Evolutionary conservation across 345 rosid species (phyloP).

Genomic region (Hibiscus syriacus): DNA sequence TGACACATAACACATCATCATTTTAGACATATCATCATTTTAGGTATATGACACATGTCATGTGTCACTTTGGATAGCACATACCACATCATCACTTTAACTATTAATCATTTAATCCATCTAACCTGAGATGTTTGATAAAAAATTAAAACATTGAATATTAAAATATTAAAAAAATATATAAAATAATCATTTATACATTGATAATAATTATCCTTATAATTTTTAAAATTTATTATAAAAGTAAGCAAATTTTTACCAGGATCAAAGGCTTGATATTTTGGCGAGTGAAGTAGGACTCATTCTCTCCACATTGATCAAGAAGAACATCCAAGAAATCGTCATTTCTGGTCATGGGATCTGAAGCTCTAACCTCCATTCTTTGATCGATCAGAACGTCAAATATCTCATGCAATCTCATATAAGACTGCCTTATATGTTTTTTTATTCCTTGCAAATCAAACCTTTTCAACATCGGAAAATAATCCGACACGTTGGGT

Average conservation of each 20-base stretch:
- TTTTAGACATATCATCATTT: too few relatives aligned
- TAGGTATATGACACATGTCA: too few relatives aligned
- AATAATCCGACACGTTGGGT: constrained; percentile 33
- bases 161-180: too few relatives aligned
- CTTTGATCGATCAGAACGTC: constrained; percentile 28
- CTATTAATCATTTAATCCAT: too few relatives aligned
- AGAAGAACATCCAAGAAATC: constrained; percentile 40
- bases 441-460: constrained; percentile 32
- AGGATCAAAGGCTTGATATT: constrained; percentile 29
- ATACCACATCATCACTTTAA: too few relatives aligned
- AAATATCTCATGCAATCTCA: constrained; percentile 21
- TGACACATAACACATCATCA: too few relatives aligned
- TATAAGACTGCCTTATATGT: constrained; percentile 15
- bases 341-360: not conserved
- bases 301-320: constrained; percentile 19
- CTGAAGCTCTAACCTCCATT: constrained; percentile 11
- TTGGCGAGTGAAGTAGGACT: constrained; percentile 13
- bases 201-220: too few relatives aligned
- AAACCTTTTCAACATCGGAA: constrained; percentile 23
- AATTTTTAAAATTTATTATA: too few relatives aligned
- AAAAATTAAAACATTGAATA: too few relatives aligned
- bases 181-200: too few relatives aligned
- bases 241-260: constrained; percentile 14
- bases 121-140: too few relatives aligned
- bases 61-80: too few relatives aligned